Evolutionary conservation across 2,329 filamentous ascomycete genomes (phyloP).

Genomic region (Fusarium sp.): DNA sequence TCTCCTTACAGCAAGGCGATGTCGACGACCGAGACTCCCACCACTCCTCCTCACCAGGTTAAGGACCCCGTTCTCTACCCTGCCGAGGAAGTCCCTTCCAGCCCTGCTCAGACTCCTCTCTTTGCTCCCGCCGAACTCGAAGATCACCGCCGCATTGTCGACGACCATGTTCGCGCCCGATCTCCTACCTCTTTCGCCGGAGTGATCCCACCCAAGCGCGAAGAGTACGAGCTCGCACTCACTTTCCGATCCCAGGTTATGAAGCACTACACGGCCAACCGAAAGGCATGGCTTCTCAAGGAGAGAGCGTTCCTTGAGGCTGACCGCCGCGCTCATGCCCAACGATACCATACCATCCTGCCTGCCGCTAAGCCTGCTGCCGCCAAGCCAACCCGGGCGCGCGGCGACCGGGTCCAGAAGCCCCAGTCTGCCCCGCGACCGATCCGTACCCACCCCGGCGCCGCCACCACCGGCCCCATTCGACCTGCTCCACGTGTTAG

Average conservation of each 20-base stretch:
- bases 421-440: conserved; percentile 50
- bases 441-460: conserved; percentile 47
- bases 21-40: conserved; percentile 47
- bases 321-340: conserved; percentile 58
- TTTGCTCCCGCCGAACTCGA: conserved; percentile 59
- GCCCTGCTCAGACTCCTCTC: conserved; percentile 61
- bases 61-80: conserved; percentile 72
- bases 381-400: conserved; percentile 45
- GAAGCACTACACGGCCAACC: conserved; percentile 58
- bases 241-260: conserved; percentile 66
- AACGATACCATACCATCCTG: conserved; percentile 55
- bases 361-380: conserved; percentile 54
- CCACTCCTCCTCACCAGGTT: conserved; percentile 48
- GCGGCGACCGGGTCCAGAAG: conserved; percentile 52
- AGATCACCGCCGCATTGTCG: conserved; percentile 60
- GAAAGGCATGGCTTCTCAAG: conserved; percentile 59
- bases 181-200: conserved; percentile 56
- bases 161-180: conserved; percentile 62
- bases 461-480: conserved; percentile 44
- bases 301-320: conserved; percentile 63
- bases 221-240: conserved; percentile 67
- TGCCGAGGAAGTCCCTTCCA: conserved; percentile 52
- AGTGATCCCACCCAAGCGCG: conserved; percentile 60
- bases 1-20: conserved; percentile 60
- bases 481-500: conserved; percentile 52